These are phyloP conservation scores for Scheffersomyces spartinae DNA, from an alignment of 805 yeast genomes.

Conservation along the genomic window DNA sequence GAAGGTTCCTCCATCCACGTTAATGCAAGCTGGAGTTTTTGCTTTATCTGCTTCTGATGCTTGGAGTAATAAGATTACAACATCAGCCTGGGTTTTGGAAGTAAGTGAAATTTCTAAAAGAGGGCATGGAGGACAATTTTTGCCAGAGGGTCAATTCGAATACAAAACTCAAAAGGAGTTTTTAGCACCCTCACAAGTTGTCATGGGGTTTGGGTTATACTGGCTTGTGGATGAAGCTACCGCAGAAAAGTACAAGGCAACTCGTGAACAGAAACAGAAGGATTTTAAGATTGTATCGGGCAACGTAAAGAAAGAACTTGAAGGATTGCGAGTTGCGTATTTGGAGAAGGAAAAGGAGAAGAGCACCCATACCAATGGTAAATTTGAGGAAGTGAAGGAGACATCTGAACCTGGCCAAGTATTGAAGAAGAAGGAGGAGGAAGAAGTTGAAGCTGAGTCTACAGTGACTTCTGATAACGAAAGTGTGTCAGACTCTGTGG, in stretches of 20 bases:
- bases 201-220: conserved; percentile 80
- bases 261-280: conserved; percentile 19
- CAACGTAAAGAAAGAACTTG: conserved; percentile 27
- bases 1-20: conserved; percentile 72
- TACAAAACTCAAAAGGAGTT: conserved; percentile 42
- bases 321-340: conserved; percentile 9
- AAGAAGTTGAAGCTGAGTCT: no score
- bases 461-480: conserved; percentile 1
- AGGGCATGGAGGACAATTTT: conserved; percentile 45
- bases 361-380: not conserved
- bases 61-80: conserved; percentile 78
- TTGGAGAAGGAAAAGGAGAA: conserved; percentile 5
- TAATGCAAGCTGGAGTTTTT: conserved; percentile 82
- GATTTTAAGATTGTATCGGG: conserved; percentile 22
- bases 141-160: conserved; percentile 53
- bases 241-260: conserved; percentile 17
- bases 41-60: conserved; percentile 76
- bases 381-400: not conserved
- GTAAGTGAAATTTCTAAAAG: conserved; percentile 60
- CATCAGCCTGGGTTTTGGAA: conserved; percentile 78
- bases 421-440: no score
- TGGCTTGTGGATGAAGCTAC: conserved; percentile 60
- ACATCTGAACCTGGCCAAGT: conserved; percentile 3
- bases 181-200: conserved; percentile 72
- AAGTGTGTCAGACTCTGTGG: conserved; percentile 1